Evolutionary conservation across 2,329 filamentous ascomycete genomes (phyloP), one percentile per base, ranked within the genome.

Genomic region (Diaporthe vaccinii): DNA sequence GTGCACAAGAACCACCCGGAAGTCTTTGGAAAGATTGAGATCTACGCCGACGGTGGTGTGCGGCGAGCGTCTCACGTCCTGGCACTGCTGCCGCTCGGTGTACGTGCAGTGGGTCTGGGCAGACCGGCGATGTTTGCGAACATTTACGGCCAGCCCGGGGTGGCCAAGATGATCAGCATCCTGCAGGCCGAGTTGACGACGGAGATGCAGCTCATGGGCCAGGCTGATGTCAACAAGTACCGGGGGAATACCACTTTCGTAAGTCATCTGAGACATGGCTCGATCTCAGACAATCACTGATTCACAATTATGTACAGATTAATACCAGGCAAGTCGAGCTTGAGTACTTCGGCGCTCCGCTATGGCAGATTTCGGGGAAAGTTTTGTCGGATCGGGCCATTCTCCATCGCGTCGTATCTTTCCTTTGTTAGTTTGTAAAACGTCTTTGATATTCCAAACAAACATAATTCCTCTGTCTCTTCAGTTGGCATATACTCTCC

Each of bases 21-120:
- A 61, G 36, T 69, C 46, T 41, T 69, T 57, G 80, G 81, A 3
- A 77, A 82, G 72, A 76, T 87, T 25, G 84, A 88, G 78, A 83
- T 89, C n/a, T 85, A 84, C 55, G 81, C 88, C 1, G 87, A 89
- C 73, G 86, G 86, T 34, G 87, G 87, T 1, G 80, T 88, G 46
- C 79, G 84, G 20, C 82, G 86, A 41, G 87, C 87, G 17, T 83
- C 86, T 0, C 87, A 89, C 75, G 83, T 88, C 17, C 80, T 89
- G 20, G 88, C 88, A 79, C 85, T 86, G 20, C 78, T 89, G 1
- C 84, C 84, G 46, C 79, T 89, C 10, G 87, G 87, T 5, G 87
- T 86, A 0, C 87, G 82, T 28, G 87, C 84, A 0, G 87, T 84
- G 0, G 87, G 87, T 2, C 78, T 89, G 12, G 87, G 87, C 12